Conservation (phyloP, 768 basidiomycete species). For the Zangia roseola region DNA sequence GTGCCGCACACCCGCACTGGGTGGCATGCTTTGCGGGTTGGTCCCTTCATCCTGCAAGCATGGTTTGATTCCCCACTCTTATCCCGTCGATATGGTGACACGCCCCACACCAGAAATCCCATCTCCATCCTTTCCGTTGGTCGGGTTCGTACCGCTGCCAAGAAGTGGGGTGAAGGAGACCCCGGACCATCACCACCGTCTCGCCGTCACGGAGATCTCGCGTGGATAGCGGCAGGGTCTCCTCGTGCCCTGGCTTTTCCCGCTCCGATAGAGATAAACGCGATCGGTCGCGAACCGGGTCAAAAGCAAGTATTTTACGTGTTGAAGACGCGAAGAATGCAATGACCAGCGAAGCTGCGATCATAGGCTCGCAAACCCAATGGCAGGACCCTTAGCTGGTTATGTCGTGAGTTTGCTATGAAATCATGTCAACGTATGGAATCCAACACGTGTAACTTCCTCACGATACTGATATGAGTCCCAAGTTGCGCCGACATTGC, state of each 20-base stretch:
- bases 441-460: slow-evolving; percentile 21
- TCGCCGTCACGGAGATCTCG: slow-evolving; percentile 23
- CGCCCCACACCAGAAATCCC: slow-evolving; percentile 4
- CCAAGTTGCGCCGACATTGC: slow-evolving; percentile 8
- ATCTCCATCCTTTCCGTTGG: slow-evolving; percentile 3
- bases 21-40: slow-evolving; percentile 18
- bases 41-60: slow-evolving; percentile 1
- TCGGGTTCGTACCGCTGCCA: background rate
- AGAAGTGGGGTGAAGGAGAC: background rate
- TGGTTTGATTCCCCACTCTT: slow-evolving; percentile 17
- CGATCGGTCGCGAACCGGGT: slow-evolving; percentile 4
- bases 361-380: background rate
- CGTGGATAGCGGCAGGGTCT: slow-evolving; percentile 23
- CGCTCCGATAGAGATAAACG: slow-evolving; percentile 3
- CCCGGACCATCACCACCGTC: slow-evolving; percentile 11
- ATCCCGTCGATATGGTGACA: slow-evolving; percentile 9
- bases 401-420: slow-evolving; percentile 1
- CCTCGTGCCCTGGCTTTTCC: slow-evolving; percentile 24
- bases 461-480: slow-evolving; percentile 6
- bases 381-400: background rate
- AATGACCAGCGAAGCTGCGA: background rate
- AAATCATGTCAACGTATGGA: slow-evolving; percentile 12
- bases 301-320: slow-evolving; percentile 17
- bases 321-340: slow-evolving; percentile 1
- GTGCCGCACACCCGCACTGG: slow-evolving; percentile 28